These are phyloP conservation scores for Chionographis japonica DNA, from an alignment of 106 monocot genomes.

Conservation along the genomic window DNA sequence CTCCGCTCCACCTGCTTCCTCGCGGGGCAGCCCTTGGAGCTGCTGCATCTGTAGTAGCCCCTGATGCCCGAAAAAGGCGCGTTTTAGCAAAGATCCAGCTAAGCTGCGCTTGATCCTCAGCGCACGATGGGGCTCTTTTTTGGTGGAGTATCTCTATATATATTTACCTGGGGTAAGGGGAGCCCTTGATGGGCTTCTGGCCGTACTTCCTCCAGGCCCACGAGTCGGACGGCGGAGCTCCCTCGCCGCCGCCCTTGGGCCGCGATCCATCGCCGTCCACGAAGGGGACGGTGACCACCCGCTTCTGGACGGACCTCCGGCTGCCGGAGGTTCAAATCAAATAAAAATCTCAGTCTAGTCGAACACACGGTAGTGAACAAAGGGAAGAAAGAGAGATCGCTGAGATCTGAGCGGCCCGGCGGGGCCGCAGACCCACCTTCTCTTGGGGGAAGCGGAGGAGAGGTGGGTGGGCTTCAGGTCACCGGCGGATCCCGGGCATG, in stretches of 20 bases:
- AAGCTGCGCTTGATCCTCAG: too few species aligned
- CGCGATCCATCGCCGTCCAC: conserved; percentile 13
- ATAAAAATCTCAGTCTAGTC: too few species aligned
- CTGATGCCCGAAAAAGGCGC: conserved; percentile 10
- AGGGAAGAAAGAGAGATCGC: not conserved
- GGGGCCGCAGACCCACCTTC: too few species aligned
- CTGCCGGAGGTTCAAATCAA: not conserved
- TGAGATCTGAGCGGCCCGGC: too few species aligned
- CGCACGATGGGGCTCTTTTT: too few species aligned
- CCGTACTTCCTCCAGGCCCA: conserved; percentile 47
- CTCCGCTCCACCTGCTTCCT: conserved; percentile 57
- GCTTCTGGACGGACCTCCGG: not conserved
- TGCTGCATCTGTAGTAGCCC: conserved; percentile 56
- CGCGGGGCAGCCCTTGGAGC: conserved; percentile 53
- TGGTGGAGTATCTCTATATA: too few species aligned
- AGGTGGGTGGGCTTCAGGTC: not conserved
- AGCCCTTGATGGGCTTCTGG: conserved; percentile 27
- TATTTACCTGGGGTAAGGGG: conserved; percentile 13
- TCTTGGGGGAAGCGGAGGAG: conserved; percentile 1
- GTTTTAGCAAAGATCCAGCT: too few species aligned
- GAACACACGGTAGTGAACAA: not conserved
- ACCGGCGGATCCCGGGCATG: too few species aligned
- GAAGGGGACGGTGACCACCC: conserved; percentile 8
- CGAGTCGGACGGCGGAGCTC: conserved; percentile 18
- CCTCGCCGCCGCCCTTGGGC: conserved; percentile 11